Evolutionary conservation across 441 rosid species (phyloP), one percentile per base, ranked within the genome.

Genomic region (Erysimum pusillum): DNA sequence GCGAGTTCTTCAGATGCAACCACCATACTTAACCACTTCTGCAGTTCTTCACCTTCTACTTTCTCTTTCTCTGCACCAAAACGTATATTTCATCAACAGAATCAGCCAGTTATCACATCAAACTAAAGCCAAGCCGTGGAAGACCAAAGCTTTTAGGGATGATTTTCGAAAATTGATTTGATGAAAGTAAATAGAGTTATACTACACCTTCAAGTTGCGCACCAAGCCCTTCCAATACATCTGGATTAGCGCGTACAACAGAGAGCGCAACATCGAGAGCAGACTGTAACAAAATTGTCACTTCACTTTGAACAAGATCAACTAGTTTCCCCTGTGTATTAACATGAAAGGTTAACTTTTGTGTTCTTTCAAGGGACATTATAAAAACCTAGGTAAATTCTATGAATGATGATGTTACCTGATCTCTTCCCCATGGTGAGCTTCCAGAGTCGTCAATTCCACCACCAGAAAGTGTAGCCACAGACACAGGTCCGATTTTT

Each of bases 291-390:
- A 95, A 80, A 67, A 62, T 71, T 77, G 83, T 91, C 42, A 95
- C 99, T 83, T 93, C 99, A 76, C 82, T 68, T 85, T 95, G 98
- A 80, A 91, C 99, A 72, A 95, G 97, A 83, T 95, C 97, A 67
- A 95, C 97, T 57, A 95, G 89, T 73, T 83, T 89, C 54, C 99
- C 98, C 99, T 93, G 90, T 74, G 7, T 46, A 64, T 17, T 6
- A 20, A 53, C 20, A 58, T 18, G 32, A 3, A 53, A 75, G 51
- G 8, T 62, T 63, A 32, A 52, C 7, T 39, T n/a, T 48, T 28
- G 38, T 25, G 6, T 66, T 64, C 15, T 61, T 42, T 73, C n/a
- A 79, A 66, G 20, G 57, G 35, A 48, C 35, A 56, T 7, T 4
- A 9, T 17, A 13, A 9, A 45, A 53, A 22, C 45, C 2, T 68